These are phyloP conservation scores for Lumnitzera racemosa DNA, from an alignment of 345 rosid species.

Conservation along the genomic window DNA sequence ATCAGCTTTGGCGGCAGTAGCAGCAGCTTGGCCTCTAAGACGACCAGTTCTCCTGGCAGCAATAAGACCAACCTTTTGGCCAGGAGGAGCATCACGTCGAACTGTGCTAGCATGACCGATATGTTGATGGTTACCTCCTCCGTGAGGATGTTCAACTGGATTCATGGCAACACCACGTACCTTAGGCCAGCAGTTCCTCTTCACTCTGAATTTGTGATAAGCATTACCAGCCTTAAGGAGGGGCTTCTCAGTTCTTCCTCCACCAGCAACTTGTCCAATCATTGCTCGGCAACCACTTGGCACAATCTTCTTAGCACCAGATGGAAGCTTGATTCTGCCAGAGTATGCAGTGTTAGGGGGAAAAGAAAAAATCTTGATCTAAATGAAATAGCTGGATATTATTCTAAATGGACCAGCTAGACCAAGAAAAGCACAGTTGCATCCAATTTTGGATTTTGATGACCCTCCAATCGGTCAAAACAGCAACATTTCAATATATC, in stretches of 20 bases:
- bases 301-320: conserved; percentile 40
- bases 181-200: conserved; percentile 59
- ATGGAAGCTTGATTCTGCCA: conserved; percentile 40
- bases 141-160: conserved; percentile 52
- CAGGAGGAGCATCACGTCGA: conserved; percentile 44
- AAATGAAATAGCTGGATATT: too few species aligned
- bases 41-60: conserved; percentile 45
- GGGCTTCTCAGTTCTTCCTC: conserved; percentile 52
- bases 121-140: conserved; percentile 51
- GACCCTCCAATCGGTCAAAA: too few species aligned
- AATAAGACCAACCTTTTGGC: conserved; percentile 54
- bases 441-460: too few species aligned
- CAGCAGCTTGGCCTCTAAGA: conserved; percentile 31
- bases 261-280: conserved; percentile 42
- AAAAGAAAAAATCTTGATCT: too few species aligned
- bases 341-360: too few species aligned
- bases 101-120: conserved; percentile 47
- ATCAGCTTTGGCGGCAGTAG: conserved; percentile 31
- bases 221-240: conserved; percentile 47
- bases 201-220: conserved; percentile 40
- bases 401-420: too few species aligned
- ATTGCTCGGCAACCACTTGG: conserved; percentile 43
- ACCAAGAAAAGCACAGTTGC: too few species aligned
- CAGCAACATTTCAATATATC: too few species aligned
- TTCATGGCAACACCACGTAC: conserved; percentile 56